Percentiles rank a stretch among this genome's conserved stretches.
phyloP scores from a whole-genome alignment of 345 rosid species.

The Cardamine occulta region DNA sequence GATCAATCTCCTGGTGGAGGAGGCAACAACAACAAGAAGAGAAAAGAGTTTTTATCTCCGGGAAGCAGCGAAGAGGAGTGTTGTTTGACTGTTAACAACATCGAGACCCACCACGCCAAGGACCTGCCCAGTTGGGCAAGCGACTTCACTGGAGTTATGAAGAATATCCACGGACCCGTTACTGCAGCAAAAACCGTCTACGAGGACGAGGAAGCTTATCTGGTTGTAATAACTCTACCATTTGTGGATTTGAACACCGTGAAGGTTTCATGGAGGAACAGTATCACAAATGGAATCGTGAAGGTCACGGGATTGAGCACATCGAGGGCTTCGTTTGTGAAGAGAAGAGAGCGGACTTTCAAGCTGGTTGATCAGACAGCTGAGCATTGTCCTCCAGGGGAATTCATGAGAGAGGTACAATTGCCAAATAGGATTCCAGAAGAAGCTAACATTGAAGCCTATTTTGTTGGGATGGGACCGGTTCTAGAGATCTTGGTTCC shows the following conservation, averaged over 20 bases:
- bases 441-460: conserved; percentile 93
- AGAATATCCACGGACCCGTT: conserved; percentile 77
- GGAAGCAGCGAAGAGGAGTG: conserved; percentile 70
- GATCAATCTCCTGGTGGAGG: conserved; percentile 67
- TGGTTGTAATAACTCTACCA: conserved; percentile 83
- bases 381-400: conserved; percentile 99
- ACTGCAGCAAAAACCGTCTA: conserved; percentile 94
- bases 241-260: conserved; percentile 91
- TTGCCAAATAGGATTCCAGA: conserved; percentile 87
- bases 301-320: conserved; percentile 84
- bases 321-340: conserved; percentile 73
- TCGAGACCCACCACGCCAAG: conserved; percentile 60
- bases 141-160: conserved; percentile 86
- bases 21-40: conserved; percentile 51
- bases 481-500: conserved; percentile 94
- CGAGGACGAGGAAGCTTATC: conserved; percentile 77
- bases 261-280: conserved; percentile 97
- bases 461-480: conserved; percentile 79
- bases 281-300: conserved; percentile 70
- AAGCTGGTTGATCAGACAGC: conserved; percentile 84
- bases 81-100: conserved; percentile 53
- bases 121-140: conserved; percentile 64
- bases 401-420: conserved; percentile 87
- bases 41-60: conserved; percentile 78
- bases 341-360: conserved; percentile 84